Evolutionary conservation across 305 asterid species (phyloP).

Genomic region (Striga hermonthica): DNA sequence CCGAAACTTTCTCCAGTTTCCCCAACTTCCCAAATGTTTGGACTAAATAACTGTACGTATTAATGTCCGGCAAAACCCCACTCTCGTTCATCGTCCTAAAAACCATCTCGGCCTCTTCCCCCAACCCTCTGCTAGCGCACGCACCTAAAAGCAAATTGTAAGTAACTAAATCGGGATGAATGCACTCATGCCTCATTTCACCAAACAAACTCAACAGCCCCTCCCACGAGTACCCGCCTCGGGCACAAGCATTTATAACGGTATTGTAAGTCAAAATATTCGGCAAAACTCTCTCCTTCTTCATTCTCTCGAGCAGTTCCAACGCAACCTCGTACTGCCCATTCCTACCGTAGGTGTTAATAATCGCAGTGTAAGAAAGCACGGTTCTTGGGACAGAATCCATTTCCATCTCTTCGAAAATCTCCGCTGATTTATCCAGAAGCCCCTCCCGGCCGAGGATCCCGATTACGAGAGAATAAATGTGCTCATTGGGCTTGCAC

Average conservation of each 20-base stretch:
- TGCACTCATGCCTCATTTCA: slow-evolving; percentile 93
- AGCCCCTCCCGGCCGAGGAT: slow-evolving; percentile 86
- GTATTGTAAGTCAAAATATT: slow-evolving; percentile 86
- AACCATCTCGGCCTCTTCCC: slow-evolving; percentile 96
- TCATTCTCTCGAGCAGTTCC: slow-evolving; percentile 70
- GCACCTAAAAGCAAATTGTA: slow-evolving; percentile 83
- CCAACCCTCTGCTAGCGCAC: slow-evolving; percentile 45
- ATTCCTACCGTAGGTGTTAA: slow-evolving; percentile 87
- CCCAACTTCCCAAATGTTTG: slow-evolving; percentile 76
- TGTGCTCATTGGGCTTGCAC: slow-evolving; percentile 94
- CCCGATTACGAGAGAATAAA: slow-evolving; percentile 67
- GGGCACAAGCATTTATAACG: slow-evolving; percentile 76
- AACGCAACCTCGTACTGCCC: slow-evolving; percentile 74
- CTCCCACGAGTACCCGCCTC: slow-evolving; percentile 95
- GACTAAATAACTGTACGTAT: slow-evolving; percentile 72
- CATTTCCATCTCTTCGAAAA: slow-evolving; percentile 78
- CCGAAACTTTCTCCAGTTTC: slow-evolving; percentile 74
- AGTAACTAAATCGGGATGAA: slow-evolving; percentile 93
- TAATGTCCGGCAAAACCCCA: slow-evolving; percentile 83
- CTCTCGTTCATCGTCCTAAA: slow-evolving; percentile 95
- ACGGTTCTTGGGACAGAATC: slow-evolving; percentile 67
- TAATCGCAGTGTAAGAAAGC: slow-evolving; percentile 75
- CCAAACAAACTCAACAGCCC: slow-evolving; percentile 90
- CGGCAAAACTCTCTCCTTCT: slow-evolving; percentile 67
- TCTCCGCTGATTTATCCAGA: slow-evolving; percentile 76